A percentile compares a stretch with the other conserved stretches of the same genome.
Evolutionary conservation across 2,329 filamentous ascomycete species (phyloP).

Genomic region (Bipolaris zeicola): DNA sequence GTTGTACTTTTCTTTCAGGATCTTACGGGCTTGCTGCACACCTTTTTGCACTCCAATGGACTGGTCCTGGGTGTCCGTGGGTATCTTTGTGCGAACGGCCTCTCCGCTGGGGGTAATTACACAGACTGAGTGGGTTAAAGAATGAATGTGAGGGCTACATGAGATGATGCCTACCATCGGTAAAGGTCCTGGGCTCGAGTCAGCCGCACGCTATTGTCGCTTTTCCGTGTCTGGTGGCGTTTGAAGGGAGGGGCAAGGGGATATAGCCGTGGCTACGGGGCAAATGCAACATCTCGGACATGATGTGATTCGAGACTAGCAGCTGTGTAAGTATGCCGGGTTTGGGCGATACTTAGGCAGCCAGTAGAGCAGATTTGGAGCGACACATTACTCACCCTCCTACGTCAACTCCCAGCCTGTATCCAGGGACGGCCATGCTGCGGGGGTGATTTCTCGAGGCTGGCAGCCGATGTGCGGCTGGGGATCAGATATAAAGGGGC

Average conservation of each 20-base stretch:
- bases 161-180: slow-evolving; percentile 41
- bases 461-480: neutral
- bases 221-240: neutral
- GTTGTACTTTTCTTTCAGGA: slow-evolving; percentile 47
- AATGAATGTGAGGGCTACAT: neutral
- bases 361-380: neutral
- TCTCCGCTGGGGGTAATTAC: slow-evolving; percentile 54
- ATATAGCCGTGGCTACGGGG: neutral
- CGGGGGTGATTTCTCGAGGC: neutral
- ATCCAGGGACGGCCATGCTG: slow-evolving; percentile 25
- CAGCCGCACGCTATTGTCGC: slow-evolving; percentile 8
- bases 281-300: neutral
- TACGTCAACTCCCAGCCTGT: slow-evolving; percentile 43
- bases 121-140: slow-evolving; percentile 37
- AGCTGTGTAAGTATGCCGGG: neutral
- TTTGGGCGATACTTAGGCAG: neutral
- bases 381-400: slow-evolving; percentile 36
- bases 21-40: slow-evolving; percentile 50
- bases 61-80: slow-evolving; percentile 54
- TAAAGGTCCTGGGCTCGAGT: slow-evolving; percentile 51
- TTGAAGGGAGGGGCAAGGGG: neutral
- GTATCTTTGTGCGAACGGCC: slow-evolving; percentile 54
- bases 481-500: neutral
- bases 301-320: neutral
- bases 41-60: slow-evolving; percentile 56